These are phyloP conservation scores for Cyclotella atomus DNA, from an alignment of 108 stramenopile genomes.

Conservation along the genomic window DNA sequence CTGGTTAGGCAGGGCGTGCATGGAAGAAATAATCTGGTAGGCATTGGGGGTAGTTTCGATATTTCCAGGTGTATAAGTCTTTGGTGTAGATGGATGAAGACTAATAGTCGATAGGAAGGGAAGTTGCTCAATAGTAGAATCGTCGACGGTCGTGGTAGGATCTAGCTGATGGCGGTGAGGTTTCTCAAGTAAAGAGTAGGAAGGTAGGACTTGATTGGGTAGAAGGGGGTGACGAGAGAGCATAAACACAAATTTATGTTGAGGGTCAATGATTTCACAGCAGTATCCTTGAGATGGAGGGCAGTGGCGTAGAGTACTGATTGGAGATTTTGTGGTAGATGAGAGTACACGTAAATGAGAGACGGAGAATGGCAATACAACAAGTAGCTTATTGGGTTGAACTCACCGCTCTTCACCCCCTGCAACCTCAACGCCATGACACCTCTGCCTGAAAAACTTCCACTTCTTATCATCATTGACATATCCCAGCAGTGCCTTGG, in stretches of 20 bases:
- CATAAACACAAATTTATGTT: slow-evolving; percentile 50
- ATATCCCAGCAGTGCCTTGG: slow-evolving; percentile 19
- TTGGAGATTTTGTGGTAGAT: no score
- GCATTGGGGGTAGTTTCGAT: slow-evolving; percentile 46
- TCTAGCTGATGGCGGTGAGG: slow-evolving; percentile 50
- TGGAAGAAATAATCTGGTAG: slow-evolving; percentile 39
- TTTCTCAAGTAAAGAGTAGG: slow-evolving; percentile 41
- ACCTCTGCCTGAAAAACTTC: slow-evolving; percentile 34
- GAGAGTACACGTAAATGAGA: not conserved
- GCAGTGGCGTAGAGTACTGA: slow-evolving; percentile 36
- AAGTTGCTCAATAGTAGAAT: slow-evolving; percentile 43
- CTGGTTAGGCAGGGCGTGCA: slow-evolving; percentile 43
- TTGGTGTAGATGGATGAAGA: slow-evolving; percentile 10
- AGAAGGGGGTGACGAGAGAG: slow-evolving; percentile 57
- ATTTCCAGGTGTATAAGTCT: slow-evolving; percentile 18
- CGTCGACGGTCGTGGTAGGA: slow-evolving; percentile 12
- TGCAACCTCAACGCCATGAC: slow-evolving; percentile 36
- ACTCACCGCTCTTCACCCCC: slow-evolving; percentile 33
- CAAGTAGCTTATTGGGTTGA: not conserved
- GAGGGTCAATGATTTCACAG: slow-evolving; percentile 70
- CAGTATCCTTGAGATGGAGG: slow-evolving; percentile 62
- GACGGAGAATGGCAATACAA: not conserved
- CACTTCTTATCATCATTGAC: slow-evolving; percentile 21
- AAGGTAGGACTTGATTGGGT: slow-evolving; percentile 71
- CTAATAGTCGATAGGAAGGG: slow-evolving; percentile 75